Evolutionary conservation across 768 basidiomycete species (phyloP).

Genomic region (Trichaptum fuscoviolaceum): DNA sequence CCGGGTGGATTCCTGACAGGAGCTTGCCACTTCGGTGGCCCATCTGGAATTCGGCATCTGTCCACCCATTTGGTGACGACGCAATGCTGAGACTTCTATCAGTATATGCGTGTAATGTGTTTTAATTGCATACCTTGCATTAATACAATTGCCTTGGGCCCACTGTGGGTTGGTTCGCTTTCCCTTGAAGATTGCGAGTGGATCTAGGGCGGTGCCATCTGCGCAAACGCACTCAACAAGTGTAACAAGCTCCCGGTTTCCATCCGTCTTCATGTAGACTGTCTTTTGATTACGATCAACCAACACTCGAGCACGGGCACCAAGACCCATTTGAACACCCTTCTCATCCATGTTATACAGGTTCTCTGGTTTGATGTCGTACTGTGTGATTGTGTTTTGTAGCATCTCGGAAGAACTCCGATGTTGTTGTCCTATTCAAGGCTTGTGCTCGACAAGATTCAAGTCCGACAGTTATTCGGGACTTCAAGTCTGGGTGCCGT

Average conservation of each 20-base stretch:
- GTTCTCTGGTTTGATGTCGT: neutral
- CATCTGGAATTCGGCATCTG: slow-evolving; percentile 32
- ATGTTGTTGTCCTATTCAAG: slow-evolving; percentile 6
- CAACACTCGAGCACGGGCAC: neutral
- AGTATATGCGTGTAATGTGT: neutral
- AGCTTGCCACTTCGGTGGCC: too few relatives aligned
- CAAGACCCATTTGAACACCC: slow-evolving; percentile 9
- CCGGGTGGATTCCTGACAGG: too few relatives aligned
- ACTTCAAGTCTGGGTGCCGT: slow-evolving; percentile 8
- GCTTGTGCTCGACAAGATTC: slow-evolving; percentile 1
- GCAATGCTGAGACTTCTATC: slow-evolving; percentile 23
- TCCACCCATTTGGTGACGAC: slow-evolving; percentile 35
- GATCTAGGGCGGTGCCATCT: slow-evolving; percentile 14
- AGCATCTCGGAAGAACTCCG: slow-evolving; percentile 8
- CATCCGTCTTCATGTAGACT: slow-evolving; percentile 7
- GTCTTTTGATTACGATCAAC: slow-evolving; percentile 9
- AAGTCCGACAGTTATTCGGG: neutral
- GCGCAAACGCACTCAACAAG: slow-evolving; percentile 18
- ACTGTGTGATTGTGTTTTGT: neutral
- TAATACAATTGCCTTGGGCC: slow-evolving; percentile 7
- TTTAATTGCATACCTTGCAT: slow-evolving; percentile 4
- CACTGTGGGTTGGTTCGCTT: slow-evolving; percentile 5
- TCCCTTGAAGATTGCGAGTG: slow-evolving; percentile 16
- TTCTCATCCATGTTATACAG: slow-evolving; percentile 15
- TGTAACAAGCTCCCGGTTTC: slow-evolving; percentile 11